Percentiles rank a stretch among this genome's conserved stretches.
phyloP scores from a whole-genome alignment of 129 eudicot species.

The Deinandra increscens region DNA sequence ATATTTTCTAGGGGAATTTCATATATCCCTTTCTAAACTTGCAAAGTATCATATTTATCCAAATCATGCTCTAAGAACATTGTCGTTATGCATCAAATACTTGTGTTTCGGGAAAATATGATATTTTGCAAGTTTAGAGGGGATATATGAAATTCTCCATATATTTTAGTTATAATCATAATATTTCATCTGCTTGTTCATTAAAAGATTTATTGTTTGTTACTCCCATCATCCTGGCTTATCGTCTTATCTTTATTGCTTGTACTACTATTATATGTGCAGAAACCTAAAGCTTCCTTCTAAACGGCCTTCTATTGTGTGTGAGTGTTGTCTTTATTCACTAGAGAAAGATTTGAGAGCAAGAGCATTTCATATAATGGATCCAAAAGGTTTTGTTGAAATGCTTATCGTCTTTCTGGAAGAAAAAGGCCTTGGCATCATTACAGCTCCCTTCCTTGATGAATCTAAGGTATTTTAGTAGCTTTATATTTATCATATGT shows the following conservation, averaged over 20 bases:
- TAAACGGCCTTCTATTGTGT: constrained; percentile 75
- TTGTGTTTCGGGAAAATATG: too few species aligned
- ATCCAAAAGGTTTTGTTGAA: constrained; percentile 78
- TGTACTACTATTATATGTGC: constrained; percentile 24
- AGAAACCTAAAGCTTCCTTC: constrained; percentile 97
- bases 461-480: constrained; percentile 45
- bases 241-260: constrained; percentile 6
- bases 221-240: neutral
- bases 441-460: constrained; percentile 58
- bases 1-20: too few species aligned
- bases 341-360: constrained; percentile 71
- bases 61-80: too few species aligned
- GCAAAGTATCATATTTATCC: too few species aligned
- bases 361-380: constrained; percentile 88
- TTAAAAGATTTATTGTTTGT: neutral
- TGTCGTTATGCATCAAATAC: too few species aligned
- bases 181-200: neutral
- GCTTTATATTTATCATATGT: neutral
- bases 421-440: constrained; percentile 55
- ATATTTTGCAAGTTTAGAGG: too few species aligned
- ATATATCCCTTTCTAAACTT: too few species aligned
- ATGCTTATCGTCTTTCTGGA: constrained; percentile 84
- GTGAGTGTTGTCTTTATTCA: constrained; percentile 85
- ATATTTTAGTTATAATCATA: neutral
- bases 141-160: too few species aligned